phyloP scores from a whole-genome alignment of 2,329 filamentous ascomycete genomes.

The Helminthosporium solani region DNA sequence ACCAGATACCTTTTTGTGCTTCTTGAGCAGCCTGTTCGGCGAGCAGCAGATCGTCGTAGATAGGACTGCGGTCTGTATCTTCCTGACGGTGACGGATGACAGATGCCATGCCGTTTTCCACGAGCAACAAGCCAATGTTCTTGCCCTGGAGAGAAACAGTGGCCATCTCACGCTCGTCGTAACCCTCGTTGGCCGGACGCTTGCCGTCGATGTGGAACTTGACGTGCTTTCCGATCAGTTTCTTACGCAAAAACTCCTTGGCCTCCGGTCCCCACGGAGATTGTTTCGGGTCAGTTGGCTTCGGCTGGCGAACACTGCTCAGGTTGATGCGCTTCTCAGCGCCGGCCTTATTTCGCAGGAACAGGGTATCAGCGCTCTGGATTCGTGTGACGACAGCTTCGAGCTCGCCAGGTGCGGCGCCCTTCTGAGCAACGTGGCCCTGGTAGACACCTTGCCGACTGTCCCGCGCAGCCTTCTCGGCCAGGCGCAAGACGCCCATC shows the following conservation, averaged over 20 bases:
- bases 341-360: slow-evolving; percentile 80
- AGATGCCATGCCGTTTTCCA: slow-evolving; percentile 91
- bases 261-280: slow-evolving; percentile 87
- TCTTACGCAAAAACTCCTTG: slow-evolving; percentile 94
- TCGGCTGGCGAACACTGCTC: slow-evolving; percentile 92
- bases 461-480: slow-evolving; percentile 81
- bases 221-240: slow-evolving; percentile 92
- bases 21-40: slow-evolving; percentile 81
- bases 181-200: slow-evolving; percentile 84
- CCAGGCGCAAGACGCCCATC: slow-evolving; percentile 81
- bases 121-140: slow-evolving; percentile 79
- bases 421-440: slow-evolving; percentile 69
- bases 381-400: slow-evolving; percentile 86
- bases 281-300: slow-evolving; percentile 81
- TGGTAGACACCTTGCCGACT: slow-evolving; percentile 78
- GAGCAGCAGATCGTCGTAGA: slow-evolving; percentile 85
- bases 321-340: slow-evolving; percentile 86
- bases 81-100: slow-evolving; percentile 95
- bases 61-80: slow-evolving; percentile 87
- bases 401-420: slow-evolving; percentile 59
- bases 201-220: slow-evolving; percentile 86
- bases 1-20: slow-evolving; percentile 93
- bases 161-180: slow-evolving; percentile 91
- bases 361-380: slow-evolving; percentile 84
- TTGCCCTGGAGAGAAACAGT: slow-evolving; percentile 81